Conservation (phyloP, 1,284 basidiomycete species). For the Ceratobasidium papillatum region DNA sequence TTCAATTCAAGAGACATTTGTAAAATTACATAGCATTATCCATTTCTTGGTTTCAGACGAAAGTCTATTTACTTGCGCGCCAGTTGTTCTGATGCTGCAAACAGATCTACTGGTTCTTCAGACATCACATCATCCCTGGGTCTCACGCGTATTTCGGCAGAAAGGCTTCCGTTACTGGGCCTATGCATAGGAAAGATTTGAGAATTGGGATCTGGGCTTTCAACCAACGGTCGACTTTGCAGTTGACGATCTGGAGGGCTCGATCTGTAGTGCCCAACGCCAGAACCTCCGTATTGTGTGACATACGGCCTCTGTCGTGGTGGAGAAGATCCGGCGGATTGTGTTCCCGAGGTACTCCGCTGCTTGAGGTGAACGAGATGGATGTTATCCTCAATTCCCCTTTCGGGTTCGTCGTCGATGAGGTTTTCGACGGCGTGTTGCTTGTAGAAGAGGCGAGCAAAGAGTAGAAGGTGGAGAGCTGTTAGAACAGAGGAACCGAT, state of each 20-base stretch:
- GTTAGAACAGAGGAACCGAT: constrained; percentile 21
- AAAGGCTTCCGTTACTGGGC: not conserved
- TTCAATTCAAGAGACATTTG: no score
- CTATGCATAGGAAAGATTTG: not conserved
- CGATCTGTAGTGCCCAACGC: constrained; percentile 10
- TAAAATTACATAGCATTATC: not conserved
- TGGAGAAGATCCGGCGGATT: not conserved
- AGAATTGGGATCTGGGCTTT: constrained; percentile 18
- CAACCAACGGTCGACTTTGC: constrained; percentile 1
- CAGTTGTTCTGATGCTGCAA: constrained; percentile 1
- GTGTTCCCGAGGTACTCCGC: not conserved
- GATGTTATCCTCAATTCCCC: constrained; percentile 33
- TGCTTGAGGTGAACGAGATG: constrained; percentile 4
- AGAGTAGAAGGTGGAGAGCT: constrained; percentile 8
- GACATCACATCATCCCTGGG: not conserved
- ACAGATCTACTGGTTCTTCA: not conserved
- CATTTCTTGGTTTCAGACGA: not conserved
- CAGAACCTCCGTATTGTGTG: constrained; percentile 32
- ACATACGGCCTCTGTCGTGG: not conserved
- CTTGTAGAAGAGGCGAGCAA: constrained; percentile 30
- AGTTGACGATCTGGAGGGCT: constrained; percentile 10
- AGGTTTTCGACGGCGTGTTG: constrained; percentile 28
- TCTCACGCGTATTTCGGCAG: not conserved
- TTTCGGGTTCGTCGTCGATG: constrained; percentile 23
- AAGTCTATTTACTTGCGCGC: not conserved